Conservation (phyloP, 1,284 basidiomycete genomes). For the Termitomyces sp. region DNA sequence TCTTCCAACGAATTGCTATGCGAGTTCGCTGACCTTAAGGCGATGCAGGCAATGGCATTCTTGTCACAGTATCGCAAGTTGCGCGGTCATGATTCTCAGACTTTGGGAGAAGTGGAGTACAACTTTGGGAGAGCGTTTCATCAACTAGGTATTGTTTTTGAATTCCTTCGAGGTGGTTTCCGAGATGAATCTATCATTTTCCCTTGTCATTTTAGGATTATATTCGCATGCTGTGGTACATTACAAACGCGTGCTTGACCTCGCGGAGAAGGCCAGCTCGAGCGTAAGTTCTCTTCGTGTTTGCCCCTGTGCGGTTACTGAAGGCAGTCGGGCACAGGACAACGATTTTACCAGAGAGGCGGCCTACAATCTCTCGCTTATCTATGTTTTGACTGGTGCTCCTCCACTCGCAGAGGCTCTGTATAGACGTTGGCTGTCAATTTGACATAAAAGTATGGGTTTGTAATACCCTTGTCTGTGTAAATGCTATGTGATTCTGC, state of each 20-base stretch:
- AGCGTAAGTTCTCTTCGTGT: constrained; percentile 8
- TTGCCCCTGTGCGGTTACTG: background rate
- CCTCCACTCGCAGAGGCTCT: constrained; percentile 59
- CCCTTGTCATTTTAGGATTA: constrained; percentile 48
- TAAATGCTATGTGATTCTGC: too few species aligned
- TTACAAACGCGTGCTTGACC: constrained; percentile 71
- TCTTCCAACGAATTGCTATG: background rate
- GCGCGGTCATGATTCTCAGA: constrained; percentile 38
- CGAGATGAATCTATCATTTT: background rate
- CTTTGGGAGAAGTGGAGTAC: constrained; percentile 77
- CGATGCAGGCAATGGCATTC: constrained; percentile 72
- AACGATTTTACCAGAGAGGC: constrained; percentile 61
- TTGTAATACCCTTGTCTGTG: too few species aligned
- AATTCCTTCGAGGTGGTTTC: background rate
- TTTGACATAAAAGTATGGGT: constrained; percentile 36
- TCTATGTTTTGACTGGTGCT: constrained; percentile 76
- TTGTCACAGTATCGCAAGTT: constrained; percentile 69
- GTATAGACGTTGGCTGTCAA: constrained; percentile 65
- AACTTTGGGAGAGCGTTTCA: constrained; percentile 92
- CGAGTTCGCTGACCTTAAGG: background rate
- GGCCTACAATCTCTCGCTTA: constrained; percentile 83
- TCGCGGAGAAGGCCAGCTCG: constrained; percentile 41
- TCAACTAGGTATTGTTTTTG: constrained; percentile 62
- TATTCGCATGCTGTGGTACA: constrained; percentile 77
- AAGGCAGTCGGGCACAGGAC: constrained; percentile 24